These are phyloP conservation scores for Acorus calamus DNA, from an alignment of 106 monocot species.

Conservation along the genomic window DNA sequence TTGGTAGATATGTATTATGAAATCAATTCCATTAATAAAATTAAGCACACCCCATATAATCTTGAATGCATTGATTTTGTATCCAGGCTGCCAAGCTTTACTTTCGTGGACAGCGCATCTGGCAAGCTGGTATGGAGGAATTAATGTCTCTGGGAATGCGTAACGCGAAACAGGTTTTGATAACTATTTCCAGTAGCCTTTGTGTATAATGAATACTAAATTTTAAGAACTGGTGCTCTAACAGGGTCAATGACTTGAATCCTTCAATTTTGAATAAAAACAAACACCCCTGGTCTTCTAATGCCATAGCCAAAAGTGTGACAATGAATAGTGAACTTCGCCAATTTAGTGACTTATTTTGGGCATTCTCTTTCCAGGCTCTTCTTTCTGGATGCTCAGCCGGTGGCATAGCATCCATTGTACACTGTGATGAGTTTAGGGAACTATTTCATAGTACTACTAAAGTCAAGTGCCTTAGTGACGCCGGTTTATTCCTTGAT, in stretches of 20 bases:
- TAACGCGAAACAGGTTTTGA: slow-evolving; percentile 21
- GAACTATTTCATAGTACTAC: slow-evolving; percentile 40
- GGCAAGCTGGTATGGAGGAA: slow-evolving; percentile 33
- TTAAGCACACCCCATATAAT: too few species aligned
- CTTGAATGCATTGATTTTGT: background rate
- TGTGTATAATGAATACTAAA: background rate
- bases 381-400: slow-evolving; percentile 95
- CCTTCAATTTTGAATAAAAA: too few species aligned
- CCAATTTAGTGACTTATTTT: too few species aligned
- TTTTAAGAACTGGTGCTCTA: background rate
- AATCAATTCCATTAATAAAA: too few species aligned
- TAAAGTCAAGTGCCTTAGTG: slow-evolving; percentile 74
- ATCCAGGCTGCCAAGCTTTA: slow-evolving; percentile 22
- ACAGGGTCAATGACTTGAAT: too few species aligned
- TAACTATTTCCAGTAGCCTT: background rate
- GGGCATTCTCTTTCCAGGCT: slow-evolving; percentile 23
- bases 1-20: too few species aligned
- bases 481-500: slow-evolving; percentile 92
- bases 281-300: too few species aligned
- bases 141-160: slow-evolving; percentile 40
- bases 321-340: too few species aligned
- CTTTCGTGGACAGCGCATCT: slow-evolving; percentile 44
- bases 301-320: too few species aligned
- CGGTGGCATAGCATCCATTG: slow-evolving; percentile 69
- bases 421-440: slow-evolving; percentile 74